These are phyloP conservation scores for Colletotrichum tofieldiae DNA, from an alignment of 2,329 filamentous ascomycete genomes.

Conservation along the genomic window DNA sequence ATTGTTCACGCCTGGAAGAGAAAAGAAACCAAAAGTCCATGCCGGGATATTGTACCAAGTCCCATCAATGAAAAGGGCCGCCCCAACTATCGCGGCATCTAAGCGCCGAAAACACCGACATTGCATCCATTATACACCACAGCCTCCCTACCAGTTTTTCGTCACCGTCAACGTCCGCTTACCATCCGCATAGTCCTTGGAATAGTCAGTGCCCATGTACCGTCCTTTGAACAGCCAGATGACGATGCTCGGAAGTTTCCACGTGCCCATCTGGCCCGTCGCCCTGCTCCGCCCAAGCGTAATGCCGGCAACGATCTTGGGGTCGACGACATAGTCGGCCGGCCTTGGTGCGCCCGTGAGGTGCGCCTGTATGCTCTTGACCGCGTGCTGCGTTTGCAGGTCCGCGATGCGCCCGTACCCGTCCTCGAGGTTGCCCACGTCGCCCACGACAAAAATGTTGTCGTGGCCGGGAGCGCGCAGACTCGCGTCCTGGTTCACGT, in stretches of 20 bases:
- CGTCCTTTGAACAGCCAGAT: slow-evolving; percentile 54
- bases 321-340: slow-evolving; percentile 45
- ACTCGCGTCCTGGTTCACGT: slow-evolving; percentile 55
- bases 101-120: slow-evolving; percentile 22
- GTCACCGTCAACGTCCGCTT: slow-evolving; percentile 32
- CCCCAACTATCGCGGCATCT: neutral
- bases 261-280: slow-evolving; percentile 53
- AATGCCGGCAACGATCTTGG: slow-evolving; percentile 53
- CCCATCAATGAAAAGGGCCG: neutral
- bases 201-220: slow-evolving; percentile 46
- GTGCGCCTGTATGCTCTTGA: slow-evolving; percentile 54
- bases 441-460: slow-evolving; percentile 63
- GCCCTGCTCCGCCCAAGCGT: slow-evolving; percentile 58
- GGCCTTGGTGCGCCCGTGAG: slow-evolving; percentile 49
- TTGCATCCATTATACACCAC: neutral
- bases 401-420: slow-evolving; percentile 52
- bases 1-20: slow-evolving; percentile 2
- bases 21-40: neutral
- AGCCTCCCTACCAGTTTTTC: slow-evolving; percentile 34
- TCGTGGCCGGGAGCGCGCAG: slow-evolving; percentile 54
- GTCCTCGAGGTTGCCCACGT: slow-evolving; percentile 59
- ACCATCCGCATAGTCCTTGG: slow-evolving; percentile 32
- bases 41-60: neutral
- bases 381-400: slow-evolving; percentile 53
- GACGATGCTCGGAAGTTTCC: slow-evolving; percentile 52